Conservation (phyloP, 805 yeast genomes). For the Sungouiozyma intestinalis region DNA sequence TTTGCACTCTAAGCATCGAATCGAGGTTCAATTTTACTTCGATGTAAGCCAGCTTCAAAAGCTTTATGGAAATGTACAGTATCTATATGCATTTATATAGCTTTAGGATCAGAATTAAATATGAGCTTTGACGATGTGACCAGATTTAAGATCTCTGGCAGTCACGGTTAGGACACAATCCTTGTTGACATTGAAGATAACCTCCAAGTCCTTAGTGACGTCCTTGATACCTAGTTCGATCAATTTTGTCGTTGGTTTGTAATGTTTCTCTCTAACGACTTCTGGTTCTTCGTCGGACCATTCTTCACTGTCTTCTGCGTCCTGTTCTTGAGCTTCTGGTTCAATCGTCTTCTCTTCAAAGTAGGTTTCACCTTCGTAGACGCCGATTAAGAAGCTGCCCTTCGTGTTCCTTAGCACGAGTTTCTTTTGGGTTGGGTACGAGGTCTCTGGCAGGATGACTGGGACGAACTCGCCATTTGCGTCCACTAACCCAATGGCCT, state of each 20-base stretch:
- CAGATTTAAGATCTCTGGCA: slow-evolving; percentile 55
- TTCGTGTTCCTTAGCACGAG: slow-evolving; percentile 50
- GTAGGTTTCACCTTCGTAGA: slow-evolving; percentile 79
- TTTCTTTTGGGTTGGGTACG: slow-evolving; percentile 80
- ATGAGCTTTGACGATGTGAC: slow-evolving; percentile 49
- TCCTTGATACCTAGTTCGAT: slow-evolving; percentile 72
- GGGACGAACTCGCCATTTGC: slow-evolving; percentile 64
- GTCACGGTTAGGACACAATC: slow-evolving; percentile 49
- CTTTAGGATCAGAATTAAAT: slow-evolving; percentile 10
- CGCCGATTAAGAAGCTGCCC: slow-evolving; percentile 54
- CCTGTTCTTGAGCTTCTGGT: slow-evolving; percentile 44
- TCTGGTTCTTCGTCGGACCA: slow-evolving; percentile 78
- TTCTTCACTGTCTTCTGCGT: slow-evolving; percentile 39
- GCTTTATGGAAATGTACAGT: neutral
- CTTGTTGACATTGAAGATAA: slow-evolving; percentile 43
- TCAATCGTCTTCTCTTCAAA: slow-evolving; percentile 75
- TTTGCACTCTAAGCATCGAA: no score
- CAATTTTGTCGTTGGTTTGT: slow-evolving; percentile 61
- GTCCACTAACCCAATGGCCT: slow-evolving; percentile 76
- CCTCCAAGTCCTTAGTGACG: slow-evolving; percentile 59
- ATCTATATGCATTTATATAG: neutral
- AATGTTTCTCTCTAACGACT: slow-evolving; percentile 61
- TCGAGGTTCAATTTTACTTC: no score
- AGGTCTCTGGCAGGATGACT: slow-evolving; percentile 71
- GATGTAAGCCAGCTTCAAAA: no score